Evolutionary conservation across 495 filamentous ascomycete species (phyloP), one percentile per base, ranked within the genome.

Genomic region (Coniosporium apollinis): DNA sequence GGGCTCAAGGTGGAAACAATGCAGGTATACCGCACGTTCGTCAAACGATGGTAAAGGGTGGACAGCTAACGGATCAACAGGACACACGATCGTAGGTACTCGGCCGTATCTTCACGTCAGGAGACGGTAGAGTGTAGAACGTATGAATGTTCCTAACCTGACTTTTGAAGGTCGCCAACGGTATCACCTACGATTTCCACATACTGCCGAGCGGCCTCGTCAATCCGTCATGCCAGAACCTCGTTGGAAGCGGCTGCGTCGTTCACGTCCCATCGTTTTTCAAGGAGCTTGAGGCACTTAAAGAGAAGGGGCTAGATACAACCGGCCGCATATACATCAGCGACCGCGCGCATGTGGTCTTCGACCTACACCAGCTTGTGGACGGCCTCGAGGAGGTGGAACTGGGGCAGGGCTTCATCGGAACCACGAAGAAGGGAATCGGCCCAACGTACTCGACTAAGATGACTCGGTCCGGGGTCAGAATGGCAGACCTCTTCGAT

Each of bases 231-330:
- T 82, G 72, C 56, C 62, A 75, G 43, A 94, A 89, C 62, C 61
- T 94, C 31, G 82, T 94, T 55, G 84, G 84, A 34, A 76, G 78
- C 38, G 82, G 82, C 36, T 76, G 76, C 33, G 84, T 92, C 36
- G 69, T 93, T 38, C 79, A 94, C 62, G 65, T 91, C 30, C 79
- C 79, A 33, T 68, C 66, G 30, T 89, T 94, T 68, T 91, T 92
- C 70, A 74, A 77, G 52, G 86, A 94, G 58, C 65, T 93, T 37
- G 66, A 66, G 33, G 65, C 65, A 18, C 56, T 86, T 11, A 66
- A 83, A 50, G 58, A 58, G 26, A 79, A 91, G 60, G 84, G 85
- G 13, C 56, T 92, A 33, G 51, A 66, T 14, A 64, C 68, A 41
- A 67, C 69, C 18, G 66, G 68, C 43, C 70, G 84, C 44, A 72